Evolutionary conservation across 345 rosid genomes (phyloP).

Genomic region (Eucalyptus rudis): DNA sequence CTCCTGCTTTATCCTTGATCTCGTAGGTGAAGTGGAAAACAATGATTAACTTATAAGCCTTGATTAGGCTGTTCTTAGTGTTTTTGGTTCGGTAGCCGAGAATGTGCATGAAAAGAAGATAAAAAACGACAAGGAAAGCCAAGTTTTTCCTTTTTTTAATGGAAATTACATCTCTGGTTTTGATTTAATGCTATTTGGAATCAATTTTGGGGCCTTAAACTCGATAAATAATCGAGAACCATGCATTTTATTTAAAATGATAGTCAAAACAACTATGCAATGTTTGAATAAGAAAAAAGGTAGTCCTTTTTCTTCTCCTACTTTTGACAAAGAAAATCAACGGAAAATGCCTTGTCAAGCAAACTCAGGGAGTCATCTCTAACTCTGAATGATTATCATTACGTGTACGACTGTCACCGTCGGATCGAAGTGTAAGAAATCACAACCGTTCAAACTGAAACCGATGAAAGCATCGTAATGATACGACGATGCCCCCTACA

Average conservation of each 20-base stretch:
- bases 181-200: background rate
- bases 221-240: background rate
- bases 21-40: background rate
- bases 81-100: background rate
- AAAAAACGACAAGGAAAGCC: background rate
- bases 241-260: background rate
- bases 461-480: background rate
- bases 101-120: background rate
- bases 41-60: background rate
- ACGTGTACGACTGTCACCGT: background rate
- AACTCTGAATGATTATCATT: background rate
- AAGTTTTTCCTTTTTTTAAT: accelerated
- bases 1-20: background rate
- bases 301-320: background rate
- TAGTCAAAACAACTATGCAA: background rate
- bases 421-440: accelerated
- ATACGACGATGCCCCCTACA: background rate
- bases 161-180: background rate
- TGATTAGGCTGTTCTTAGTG: background rate
- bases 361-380: background rate
- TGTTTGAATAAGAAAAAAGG: background rate
- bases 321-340: background rate
- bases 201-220: background rate
- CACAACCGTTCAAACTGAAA: background rate
- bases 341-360: background rate